A percentile compares a stretch with the other conserved stretches of the same genome.
Evolutionary conservation across 208 protist species (phyloP).

Genomic region (Endotrypanum monterogeii): DNA sequence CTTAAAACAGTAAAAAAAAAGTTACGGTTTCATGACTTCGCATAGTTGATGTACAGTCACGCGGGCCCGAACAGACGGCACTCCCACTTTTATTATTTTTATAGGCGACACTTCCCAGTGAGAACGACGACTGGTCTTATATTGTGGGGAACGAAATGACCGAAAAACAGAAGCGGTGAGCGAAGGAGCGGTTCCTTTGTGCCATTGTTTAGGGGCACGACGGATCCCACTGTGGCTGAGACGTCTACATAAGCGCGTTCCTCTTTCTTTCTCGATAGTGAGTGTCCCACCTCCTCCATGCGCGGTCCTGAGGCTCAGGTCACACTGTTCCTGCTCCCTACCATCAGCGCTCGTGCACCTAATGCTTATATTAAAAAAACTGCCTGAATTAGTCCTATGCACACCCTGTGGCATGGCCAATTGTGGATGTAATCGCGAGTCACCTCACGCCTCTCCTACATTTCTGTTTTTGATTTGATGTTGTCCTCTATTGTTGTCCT

Average conservation of each 20-base stretch:
- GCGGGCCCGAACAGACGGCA: no score
- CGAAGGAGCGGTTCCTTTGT: neutral
- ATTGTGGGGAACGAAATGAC: neutral
- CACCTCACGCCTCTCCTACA: neutral
- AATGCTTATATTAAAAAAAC: neutral
- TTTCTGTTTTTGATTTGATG: neutral
- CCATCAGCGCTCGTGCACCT: neutral
- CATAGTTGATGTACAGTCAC: no score
- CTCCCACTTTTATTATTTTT: no score
- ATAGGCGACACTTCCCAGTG: no score
- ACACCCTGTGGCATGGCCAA: neutral
- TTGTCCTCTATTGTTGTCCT: neutral
- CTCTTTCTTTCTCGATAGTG: neutral
- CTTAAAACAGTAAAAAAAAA: no score
- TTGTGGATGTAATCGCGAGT: neutral
- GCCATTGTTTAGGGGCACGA: neutral
- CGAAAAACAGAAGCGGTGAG: neutral
- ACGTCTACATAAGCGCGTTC: neutral
- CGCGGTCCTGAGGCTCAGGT: neutral
- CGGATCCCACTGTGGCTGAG: neutral
- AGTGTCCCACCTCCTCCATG: neutral
- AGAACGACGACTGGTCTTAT: no score
- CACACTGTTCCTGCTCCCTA: neutral
- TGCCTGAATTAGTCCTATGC: neutral
- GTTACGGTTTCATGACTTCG: no score